Percentiles rank a stretch among this genome's conserved stretches.
Evolutionary conservation across 2,329 filamentous ascomycete genomes (phyloP).

Genomic region (Zymoseptoria ardabiliae): DNA sequence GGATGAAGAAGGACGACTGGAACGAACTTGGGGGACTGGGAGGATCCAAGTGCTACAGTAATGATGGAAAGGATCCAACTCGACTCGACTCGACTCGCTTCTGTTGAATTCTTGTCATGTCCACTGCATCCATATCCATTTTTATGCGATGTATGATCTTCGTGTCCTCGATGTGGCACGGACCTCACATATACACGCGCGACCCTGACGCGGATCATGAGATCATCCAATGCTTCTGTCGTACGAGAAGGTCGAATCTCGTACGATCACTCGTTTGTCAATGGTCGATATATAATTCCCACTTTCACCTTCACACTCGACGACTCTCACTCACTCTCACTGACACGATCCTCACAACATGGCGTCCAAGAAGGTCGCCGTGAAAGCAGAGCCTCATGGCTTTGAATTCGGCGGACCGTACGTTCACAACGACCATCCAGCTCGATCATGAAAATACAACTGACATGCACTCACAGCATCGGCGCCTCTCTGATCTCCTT

Average conservation of each 20-base stretch:
- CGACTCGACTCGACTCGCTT: neutral
- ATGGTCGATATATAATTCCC: neutral
- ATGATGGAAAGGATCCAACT: neutral
- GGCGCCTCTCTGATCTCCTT: conserved; percentile 74
- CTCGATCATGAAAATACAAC: neutral
- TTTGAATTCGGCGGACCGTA: conserved; percentile 47
- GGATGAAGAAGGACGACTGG: neutral
- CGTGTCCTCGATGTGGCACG: neutral
- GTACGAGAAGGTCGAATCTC: neutral
- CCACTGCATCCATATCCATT: too few relatives aligned
- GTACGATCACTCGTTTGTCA: neutral
- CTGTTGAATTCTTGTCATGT: neutral
- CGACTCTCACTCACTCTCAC: neutral
- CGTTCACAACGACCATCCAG: conserved; percentile 17
- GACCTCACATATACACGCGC: neutral
- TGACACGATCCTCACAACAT: conserved; percentile 1
- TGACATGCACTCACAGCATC: conserved; percentile 44
- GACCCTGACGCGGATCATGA: neutral
- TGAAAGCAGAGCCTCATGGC: conserved; percentile 21
- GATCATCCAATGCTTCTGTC: neutral
- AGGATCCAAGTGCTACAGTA: neutral
- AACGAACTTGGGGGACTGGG: neutral
- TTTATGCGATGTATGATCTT: too few relatives aligned
- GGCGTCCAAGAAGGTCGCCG: conserved; percentile 4
- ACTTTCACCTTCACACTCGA: neutral